Evolutionary conservation across 1,284 basidiomycete genomes (phyloP).

Genomic region (Puccinia novopanici): DNA sequence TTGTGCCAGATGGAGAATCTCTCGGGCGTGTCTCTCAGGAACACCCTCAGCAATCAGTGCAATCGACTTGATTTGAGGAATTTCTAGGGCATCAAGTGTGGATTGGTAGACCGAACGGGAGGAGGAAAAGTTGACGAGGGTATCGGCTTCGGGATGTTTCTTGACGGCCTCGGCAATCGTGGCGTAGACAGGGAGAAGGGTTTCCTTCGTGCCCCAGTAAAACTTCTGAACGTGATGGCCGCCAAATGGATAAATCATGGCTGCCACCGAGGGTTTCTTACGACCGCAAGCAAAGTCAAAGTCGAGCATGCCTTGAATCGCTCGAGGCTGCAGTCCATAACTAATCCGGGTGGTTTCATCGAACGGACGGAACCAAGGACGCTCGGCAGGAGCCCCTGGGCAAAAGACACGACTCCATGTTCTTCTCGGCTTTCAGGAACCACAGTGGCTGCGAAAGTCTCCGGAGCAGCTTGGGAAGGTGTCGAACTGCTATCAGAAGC

Average conservation of each 20-base stretch:
- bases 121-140: conserved; percentile 97
- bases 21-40: conserved; percentile 92
- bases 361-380: conserved; percentile 84
- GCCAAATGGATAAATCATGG: conserved; percentile 99
- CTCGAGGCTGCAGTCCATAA: conserved; percentile 98
- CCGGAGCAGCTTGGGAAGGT: conserved; percentile 54
- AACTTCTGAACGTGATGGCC: conserved; percentile 99
- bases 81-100: conserved; percentile 82
- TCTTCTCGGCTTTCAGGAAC: conserved; percentile 74
- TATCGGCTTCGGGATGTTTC: conserved; percentile 96
- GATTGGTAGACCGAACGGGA: conserved; percentile 92
- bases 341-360: conserved; percentile 90
- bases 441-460: conserved; percentile 52
- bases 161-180: conserved; percentile 84
- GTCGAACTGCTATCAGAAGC: conserved; percentile 36
- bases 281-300: conserved; percentile 98
- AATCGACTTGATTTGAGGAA: conserved; percentile 73
- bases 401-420: conserved; percentile 62
- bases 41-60: conserved; percentile 98
- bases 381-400: conserved; percentile 65
- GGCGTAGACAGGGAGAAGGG: conserved; percentile 95
- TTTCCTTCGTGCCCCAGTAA: conserved; percentile 99
- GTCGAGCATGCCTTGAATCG: conserved; percentile 99
- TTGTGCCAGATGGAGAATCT: conserved; percentile 87
- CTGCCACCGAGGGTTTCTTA: conserved; percentile 86